Conservation (phyloP, 2,329 filamentous ascomycete genomes). For the Cordyceps fumosorosea region DNA sequence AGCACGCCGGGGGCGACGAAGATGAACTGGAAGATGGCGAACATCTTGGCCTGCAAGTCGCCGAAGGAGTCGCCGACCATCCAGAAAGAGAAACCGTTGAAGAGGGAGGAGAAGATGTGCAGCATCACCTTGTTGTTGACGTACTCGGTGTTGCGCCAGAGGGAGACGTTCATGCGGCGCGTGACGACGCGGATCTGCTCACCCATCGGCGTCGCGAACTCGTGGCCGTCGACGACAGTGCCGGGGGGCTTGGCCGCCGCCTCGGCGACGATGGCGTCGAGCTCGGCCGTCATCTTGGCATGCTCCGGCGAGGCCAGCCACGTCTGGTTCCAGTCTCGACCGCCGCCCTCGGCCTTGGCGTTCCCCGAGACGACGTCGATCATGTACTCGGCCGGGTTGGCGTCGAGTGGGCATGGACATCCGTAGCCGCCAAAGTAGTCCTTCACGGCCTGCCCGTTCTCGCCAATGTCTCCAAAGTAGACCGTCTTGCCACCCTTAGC, state of each 20-base stretch:
- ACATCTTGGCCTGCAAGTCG: constrained; percentile 48
- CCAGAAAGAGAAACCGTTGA: constrained; percentile 59
- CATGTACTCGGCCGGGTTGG: constrained; percentile 74
- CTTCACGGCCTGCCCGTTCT: constrained; percentile 46
- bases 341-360: constrained; percentile 24
- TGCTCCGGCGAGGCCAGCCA: constrained; percentile 62
- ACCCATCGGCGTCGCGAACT: constrained; percentile 64
- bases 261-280: constrained; percentile 53
- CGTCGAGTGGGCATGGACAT: constrained; percentile 51
- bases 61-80: constrained; percentile 44
- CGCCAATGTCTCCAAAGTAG: constrained; percentile 61
- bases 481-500: constrained; percentile 59
- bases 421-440: constrained; percentile 63
- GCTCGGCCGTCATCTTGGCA: constrained; percentile 49
- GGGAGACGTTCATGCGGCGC: constrained; percentile 52
- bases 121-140: constrained; percentile 56
- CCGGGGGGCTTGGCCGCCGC: constrained; percentile 40
- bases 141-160: constrained; percentile 63
- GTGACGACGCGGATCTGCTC: constrained; percentile 59
- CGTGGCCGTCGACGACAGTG: constrained; percentile 46
- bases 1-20: constrained; percentile 54
- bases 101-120: constrained; percentile 47
- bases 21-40: constrained; percentile 57
- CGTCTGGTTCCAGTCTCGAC: constrained; percentile 59
- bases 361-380: constrained; percentile 50